These are phyloP conservation scores for Clohesyomyces aquaticus DNA, from an alignment of 495 filamentous ascomycete species.

Conservation along the genomic window DNA sequence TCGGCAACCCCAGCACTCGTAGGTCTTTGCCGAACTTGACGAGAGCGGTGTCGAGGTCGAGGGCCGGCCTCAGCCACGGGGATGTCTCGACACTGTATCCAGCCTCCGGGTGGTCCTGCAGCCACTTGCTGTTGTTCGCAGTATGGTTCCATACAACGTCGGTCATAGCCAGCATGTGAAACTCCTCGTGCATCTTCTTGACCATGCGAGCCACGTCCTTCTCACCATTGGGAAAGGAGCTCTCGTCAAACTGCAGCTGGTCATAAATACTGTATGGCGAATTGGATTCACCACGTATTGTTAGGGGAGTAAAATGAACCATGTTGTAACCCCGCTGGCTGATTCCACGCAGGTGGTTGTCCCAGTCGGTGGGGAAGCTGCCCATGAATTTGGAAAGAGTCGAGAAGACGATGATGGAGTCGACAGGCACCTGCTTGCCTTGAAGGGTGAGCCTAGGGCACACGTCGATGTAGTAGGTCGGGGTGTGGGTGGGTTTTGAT, in stretches of 20 bases:
- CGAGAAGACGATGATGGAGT: slow-evolving; percentile 90
- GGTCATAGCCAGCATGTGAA: slow-evolving; percentile 84
- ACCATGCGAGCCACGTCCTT: slow-evolving; percentile 78
- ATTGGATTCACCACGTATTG: slow-evolving; percentile 84
- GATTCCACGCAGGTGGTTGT: slow-evolving; percentile 84
- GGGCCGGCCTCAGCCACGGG: slow-evolving; percentile 87
- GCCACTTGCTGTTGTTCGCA: slow-evolving; percentile 91
- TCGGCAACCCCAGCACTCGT: slow-evolving; percentile 68
- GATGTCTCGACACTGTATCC: slow-evolving; percentile 94
- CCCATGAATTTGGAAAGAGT: slow-evolving; percentile 98
- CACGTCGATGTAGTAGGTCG: slow-evolving; percentile 88
- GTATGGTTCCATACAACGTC: slow-evolving; percentile 99
- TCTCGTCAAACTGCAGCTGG: slow-evolving; percentile 83
- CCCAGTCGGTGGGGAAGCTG: slow-evolving; percentile 83
- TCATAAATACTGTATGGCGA: slow-evolving; percentile 97
- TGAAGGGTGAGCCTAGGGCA: slow-evolving; percentile 77
- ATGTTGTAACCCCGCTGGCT: slow-evolving; percentile 93
- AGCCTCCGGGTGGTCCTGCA: slow-evolving; percentile 91
- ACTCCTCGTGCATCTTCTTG: slow-evolving; percentile 78
- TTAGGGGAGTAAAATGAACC: slow-evolving; percentile 96
- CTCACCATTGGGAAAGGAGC: slow-evolving; percentile 83
- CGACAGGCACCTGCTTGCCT: slow-evolving; percentile 70
- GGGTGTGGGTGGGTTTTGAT: slow-evolving; percentile 66
- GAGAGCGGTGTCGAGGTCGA: slow-evolving; percentile 83
- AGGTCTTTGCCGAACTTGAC: slow-evolving; percentile 76